phyloP scores from a whole-genome alignment of 2,329 filamentous ascomycete genomes.

The Leptographium lundbergii region DNA sequence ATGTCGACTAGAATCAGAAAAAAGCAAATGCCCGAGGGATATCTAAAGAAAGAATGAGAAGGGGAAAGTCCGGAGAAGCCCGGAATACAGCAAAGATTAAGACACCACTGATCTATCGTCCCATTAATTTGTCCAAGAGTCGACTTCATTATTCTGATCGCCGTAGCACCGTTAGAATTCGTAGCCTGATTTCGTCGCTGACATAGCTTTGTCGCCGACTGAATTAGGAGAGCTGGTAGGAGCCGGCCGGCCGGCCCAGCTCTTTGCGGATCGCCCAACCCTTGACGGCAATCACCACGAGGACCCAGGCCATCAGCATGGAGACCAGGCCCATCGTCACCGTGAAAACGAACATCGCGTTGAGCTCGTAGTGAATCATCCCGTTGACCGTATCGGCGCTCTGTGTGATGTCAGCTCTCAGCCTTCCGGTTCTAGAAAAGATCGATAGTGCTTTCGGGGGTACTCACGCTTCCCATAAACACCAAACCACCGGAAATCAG shows the following conservation, averaged over 20 bases:
- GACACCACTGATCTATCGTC: neutral
- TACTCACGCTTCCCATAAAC: conserved; percentile 78
- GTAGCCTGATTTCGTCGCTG: neutral
- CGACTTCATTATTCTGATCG: neutral
- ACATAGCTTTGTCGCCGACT: neutral
- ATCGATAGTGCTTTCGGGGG: neutral
- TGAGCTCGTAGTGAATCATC: conserved; percentile 65
- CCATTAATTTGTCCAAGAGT: neutral
- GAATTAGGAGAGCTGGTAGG: conserved; percentile 10
- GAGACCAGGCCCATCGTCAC: conserved; percentile 74
- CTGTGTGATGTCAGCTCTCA: conserved; percentile 22
- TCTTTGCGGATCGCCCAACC: conserved; percentile 61
- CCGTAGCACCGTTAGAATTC: neutral
- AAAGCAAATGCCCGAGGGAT: conserved; percentile 3
- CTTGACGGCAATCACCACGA: conserved; percentile 69
- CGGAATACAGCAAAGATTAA: neutral
- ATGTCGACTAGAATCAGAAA: conserved; percentile 4
- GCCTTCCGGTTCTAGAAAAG: neutral
- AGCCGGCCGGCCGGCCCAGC: conserved; percentile 12
- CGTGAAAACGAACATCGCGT: conserved; percentile 91
- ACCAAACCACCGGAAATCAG: conserved; percentile 77
- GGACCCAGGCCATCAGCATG: conserved; percentile 74
- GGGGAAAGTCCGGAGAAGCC: neutral
- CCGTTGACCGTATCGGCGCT: conserved; percentile 62
- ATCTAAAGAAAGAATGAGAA: conserved; percentile 8